Evolutionary conservation across 495 filamentous ascomycete species (phyloP), one percentile per base, ranked within the genome.

Genomic region (Penicillium angulare): DNA sequence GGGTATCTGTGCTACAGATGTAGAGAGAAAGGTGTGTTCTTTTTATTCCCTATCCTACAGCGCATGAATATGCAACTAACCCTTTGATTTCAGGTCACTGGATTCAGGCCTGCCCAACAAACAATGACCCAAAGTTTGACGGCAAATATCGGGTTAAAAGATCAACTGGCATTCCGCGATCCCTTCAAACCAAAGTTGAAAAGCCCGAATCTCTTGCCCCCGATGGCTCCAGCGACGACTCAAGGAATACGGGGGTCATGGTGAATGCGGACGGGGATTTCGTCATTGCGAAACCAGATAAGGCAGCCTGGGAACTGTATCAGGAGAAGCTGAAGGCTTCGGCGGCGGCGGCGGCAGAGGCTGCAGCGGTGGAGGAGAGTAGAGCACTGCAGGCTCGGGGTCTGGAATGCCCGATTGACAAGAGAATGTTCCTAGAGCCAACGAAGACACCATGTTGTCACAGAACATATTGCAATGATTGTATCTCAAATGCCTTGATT

Each of bases 1-100:
- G 91, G 92, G 26, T 99, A 99, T 66, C 81, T 96, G 49, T 99
- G 93, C 70, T 96, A 97, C 60, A 87, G 93, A n/a, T 99, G 93
- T 69, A 87, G 90, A 49, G 87, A 97, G 68, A 98, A 97, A 74
- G 93, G 80, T 81, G 65, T 26, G 12, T 15, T 18, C 52, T 53
- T 33, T 43, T 34, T 53, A 15, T 7, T 29, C 2, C 21, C 34
- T 61, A 27, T 61, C 15, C 24, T 18, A 20, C 43, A 17, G 7
- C 12, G 26, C 13, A 44, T 17, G 3, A 18, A 17, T 23, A 8
- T 22, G 27, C 7, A n/a, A 16, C 43, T 55, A 32, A 49, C 45
- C 7, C 12, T 34, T 41, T 2, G 3, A 38, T 47, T 33, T 1
- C 49, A 84, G 80, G 95, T 18, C 93, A 99, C 67, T 97, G 92